Conservation (phyloP, 1,284 basidiomycete species). For the Phenoliferia sp. region DNA sequence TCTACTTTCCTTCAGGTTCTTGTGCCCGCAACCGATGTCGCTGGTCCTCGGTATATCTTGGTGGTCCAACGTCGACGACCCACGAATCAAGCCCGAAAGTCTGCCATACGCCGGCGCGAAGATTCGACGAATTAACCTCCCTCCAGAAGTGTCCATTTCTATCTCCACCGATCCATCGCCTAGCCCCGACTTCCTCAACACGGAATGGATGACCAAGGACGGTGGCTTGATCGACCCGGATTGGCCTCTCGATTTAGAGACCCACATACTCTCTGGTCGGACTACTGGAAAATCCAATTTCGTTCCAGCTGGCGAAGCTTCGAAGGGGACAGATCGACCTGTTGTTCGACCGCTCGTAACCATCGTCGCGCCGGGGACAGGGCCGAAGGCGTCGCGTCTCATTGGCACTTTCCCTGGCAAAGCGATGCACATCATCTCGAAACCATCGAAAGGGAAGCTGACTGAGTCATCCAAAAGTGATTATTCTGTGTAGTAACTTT, state of each 20-base stretch:
- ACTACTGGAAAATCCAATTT: slow-evolving; percentile 85
- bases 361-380: slow-evolving; percentile 75
- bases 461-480: not conserved
- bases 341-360: slow-evolving; percentile 51
- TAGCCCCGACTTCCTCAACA: slow-evolving; percentile 64
- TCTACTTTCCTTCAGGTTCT: slow-evolving; percentile 55
- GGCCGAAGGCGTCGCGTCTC: slow-evolving; percentile 50
- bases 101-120: slow-evolving; percentile 50
- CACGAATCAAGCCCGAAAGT: slow-evolving; percentile 41
- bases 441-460: slow-evolving; percentile 34
- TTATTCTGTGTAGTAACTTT: not conserved
- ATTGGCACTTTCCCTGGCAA: slow-evolving; percentile 82
- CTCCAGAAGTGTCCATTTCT: slow-evolving; percentile 78
- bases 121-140: slow-evolving; percentile 47
- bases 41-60: slow-evolving; percentile 91
- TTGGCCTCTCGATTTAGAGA: slow-evolving; percentile 20
- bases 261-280: slow-evolving; percentile 52
- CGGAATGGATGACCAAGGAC: slow-evolving; percentile 72
- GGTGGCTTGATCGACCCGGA: slow-evolving; percentile 77
- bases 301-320: slow-evolving; percentile 55
- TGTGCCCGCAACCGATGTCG: slow-evolving; percentile 92
- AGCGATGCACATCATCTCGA: slow-evolving; percentile 86
- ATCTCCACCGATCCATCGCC: slow-evolving; percentile 84
- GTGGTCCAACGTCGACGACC: slow-evolving; percentile 55
- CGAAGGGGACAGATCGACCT: not conserved